Base-by-base conservation (phyloP, 2,329 filamentous ascomycete genomes). In the Zymoseptoria brevis region DNA sequence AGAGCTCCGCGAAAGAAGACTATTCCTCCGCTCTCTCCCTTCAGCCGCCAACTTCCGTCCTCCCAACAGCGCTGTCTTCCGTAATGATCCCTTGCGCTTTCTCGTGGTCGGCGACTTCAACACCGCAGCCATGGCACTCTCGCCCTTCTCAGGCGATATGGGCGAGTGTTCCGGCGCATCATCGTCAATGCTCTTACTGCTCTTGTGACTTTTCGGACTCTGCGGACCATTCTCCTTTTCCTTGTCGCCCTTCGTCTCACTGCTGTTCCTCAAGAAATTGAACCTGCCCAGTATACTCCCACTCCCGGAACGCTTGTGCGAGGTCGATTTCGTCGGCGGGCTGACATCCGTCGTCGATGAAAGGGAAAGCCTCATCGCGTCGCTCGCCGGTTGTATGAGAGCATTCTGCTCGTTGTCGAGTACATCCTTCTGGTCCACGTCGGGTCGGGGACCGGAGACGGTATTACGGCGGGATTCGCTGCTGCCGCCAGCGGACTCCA, bases 21-120 rank as follows among this genome's bases (percentile, higher is more conserved):
- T 74, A 58, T 69, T 71, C 63, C 67, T 69, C 62, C 84, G 64
- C 76, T 81, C 68, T 75, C 80, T 66, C 83, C 84, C 61, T 82
- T 80, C 72, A 83, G 85, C 57, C 80, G 83, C 62, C 21, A 72
- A 62, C n/a, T 68, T 63, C 55, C 87, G 87, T 62, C 88, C 87
- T 16, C 90, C 89, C 19, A 96, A 80, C 54, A 96, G 79, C 24
- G 90, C 91, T 9, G 89, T 90, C 75, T 96, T 96, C 60, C 92
- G 83, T 72, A 96, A 78, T 9, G 92, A 96, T 3, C 90, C 91
- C 71, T 88, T 89, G 60, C 92, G 84, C 67, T 86, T 86, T 57
- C 90, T 80, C 53, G 84, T 84, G 71, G 80, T 61, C 58, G 70
- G 62, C 24, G 76, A 59, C 51, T 62, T 63, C 53, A 65, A 50